Evolutionary conservation across 2,329 filamentous ascomycete genomes (phyloP), one percentile per base, ranked within the genome.

Genomic region (Aspergillus quadricinctus): DNA sequence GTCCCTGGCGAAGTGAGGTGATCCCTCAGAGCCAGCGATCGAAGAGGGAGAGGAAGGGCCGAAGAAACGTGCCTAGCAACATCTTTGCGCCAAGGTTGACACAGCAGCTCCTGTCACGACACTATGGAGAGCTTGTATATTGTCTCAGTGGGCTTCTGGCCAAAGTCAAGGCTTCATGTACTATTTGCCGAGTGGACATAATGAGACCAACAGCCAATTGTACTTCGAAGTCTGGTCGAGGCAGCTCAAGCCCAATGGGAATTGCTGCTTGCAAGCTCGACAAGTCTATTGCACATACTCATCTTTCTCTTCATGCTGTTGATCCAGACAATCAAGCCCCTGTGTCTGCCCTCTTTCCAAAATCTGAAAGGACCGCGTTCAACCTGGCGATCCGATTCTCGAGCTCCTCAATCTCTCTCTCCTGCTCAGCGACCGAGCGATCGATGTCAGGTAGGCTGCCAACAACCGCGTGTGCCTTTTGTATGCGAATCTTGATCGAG

Each of bases 401-500:
- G 40, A 80, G 65, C 54, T 73, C 70, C 29, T 59, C 55, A 48
- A 80, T 78, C 61, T 79, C 77, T 14, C 55, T 63, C 53, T 77
- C 71, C 63, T 80, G 77, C 49, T 80, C 76, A 9, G 66, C 66
- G 14, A 78, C 70, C 11, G 71, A 72, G 35, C 77, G 69, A 7
- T 77, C 64, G n/a, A 78, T 66, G 59, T 79, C 78, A 9, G 77
- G 76, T 41, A 80, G 61, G 37, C 64, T 67, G 50, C 73, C 70
- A 10, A 80, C 70, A 10, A 75, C 73, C 3, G 64, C 81, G 50
- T 89, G 81, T 50, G 92, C 92, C 63, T 87, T 88, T 71, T 92
- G 88, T 57, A 97, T 83, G 74, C 90, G 90, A 74, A 92, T 87
- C 74, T 90, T 92, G 65, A 97, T 80, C 37, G 83, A 82, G 67